Conservation (phyloP, 768 basidiomycete genomes). For the Clitopilus hobsonii region DNA sequence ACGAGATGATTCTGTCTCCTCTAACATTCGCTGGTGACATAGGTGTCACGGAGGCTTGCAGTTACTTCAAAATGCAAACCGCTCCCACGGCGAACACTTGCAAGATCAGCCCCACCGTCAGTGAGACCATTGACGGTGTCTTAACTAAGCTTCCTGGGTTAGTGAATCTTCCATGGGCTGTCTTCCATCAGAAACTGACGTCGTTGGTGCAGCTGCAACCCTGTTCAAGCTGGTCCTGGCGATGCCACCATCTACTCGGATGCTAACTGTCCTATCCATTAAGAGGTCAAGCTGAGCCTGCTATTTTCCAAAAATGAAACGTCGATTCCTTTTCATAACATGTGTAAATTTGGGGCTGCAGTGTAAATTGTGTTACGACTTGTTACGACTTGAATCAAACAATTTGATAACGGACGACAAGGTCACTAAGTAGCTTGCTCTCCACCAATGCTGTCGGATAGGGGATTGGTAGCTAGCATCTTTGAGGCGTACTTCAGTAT, state of each 20-base stretch:
- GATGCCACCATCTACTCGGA: conserved; percentile 28
- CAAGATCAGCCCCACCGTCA: conserved; percentile 26
- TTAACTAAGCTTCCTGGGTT: conserved; percentile 25
- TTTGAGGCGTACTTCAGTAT: too few species aligned
- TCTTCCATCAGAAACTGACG: background rate
- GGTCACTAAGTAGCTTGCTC: too few species aligned
- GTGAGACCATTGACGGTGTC: conserved; percentile 15
- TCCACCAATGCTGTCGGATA: too few species aligned
- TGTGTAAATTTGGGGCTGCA: too few species aligned
- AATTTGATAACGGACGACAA: too few species aligned
- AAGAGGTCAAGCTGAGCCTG: too few species aligned
- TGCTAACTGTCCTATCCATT: conserved; percentile 17
- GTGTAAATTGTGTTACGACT: too few species aligned
- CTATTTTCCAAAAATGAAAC: too few species aligned
- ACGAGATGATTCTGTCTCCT: background rate
- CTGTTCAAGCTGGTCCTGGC: conserved; percentile 31
- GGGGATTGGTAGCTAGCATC: too few species aligned
- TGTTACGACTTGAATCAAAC: too few species aligned
- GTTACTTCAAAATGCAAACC: conserved; percentile 28
- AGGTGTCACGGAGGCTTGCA: conserved; percentile 34
- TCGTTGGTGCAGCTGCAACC: conserved; percentile 28
- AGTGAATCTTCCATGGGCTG: background rate
- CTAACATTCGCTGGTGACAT: background rate
- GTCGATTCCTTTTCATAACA: too few species aligned
- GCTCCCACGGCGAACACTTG: conserved; percentile 22